Base-by-base conservation (phyloP, 108 stramenopile genomes). In the Fistulifera solaris region DNA sequence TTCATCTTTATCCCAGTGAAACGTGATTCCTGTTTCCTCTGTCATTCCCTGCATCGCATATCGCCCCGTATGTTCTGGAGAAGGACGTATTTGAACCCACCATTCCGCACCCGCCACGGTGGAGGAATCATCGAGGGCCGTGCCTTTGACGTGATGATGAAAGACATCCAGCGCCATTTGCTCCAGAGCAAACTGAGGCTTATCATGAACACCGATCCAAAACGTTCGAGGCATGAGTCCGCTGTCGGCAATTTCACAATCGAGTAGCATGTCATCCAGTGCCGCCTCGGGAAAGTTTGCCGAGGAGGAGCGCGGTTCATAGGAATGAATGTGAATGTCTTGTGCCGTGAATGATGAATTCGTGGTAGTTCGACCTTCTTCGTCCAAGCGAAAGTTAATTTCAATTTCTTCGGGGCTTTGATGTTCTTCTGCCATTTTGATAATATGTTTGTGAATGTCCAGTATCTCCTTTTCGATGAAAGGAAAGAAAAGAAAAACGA, bases 1-100 rank as follows among this genome's bases (percentile, higher is more conserved):
- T 77, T 89, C 87, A 52, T 89, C 87, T 61, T 89, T 89, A 55
- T 89, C 87, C 81, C 83, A 84, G 56, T 89, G 87, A 76, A 89
- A 85, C 3, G 76, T 71, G 50, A 89, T 85, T 27, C 87, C 87
- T 10, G 56, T 26, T 48, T 57, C 52, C 12, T 69, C 54, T 5
- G 38, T 40, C 12, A 50, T 48, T 39, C 71, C 76, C 27, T 56
- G 61, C 55, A 71, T 66, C 2, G 68, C 26, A 46, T 74, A 73
- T 15, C 77, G 58, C n/a, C 77, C 77, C 6, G 49, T 66, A 6
- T 35, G 3, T 0, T 51, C 48, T 3, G 83, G 78, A 4, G 81
- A 80, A 10, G 83, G 87, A 40, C 83, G 73, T 22, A 89, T 61
- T 54, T 89, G 87, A 4, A 81, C 78, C 87, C 87, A 89, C 83